These are phyloP conservation scores for Puccinia novopanici DNA, from an alignment of 1,284 basidiomycete species.

Conservation along the genomic window DNA sequence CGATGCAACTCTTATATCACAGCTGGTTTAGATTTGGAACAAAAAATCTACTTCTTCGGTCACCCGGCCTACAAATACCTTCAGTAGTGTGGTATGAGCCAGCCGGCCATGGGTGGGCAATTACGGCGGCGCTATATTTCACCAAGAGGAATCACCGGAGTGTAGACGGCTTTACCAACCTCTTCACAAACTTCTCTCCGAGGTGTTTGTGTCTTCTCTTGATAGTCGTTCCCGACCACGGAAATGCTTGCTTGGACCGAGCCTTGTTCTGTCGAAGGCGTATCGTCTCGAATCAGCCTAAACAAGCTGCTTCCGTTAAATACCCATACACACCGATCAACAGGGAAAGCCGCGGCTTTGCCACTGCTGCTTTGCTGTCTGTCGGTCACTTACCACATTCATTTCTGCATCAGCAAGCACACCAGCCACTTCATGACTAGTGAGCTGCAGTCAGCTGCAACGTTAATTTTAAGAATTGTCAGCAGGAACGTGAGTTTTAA, in stretches of 20 bases:
- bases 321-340: neutral
- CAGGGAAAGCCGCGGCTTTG: neutral
- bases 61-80: too few relatives aligned
- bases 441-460: too few relatives aligned
- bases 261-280: neutral
- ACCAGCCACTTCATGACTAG: too few relatives aligned
- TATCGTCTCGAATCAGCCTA: neutral
- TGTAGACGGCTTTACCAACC: neutral
- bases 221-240: neutral
- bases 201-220: neutral
- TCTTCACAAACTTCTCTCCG: neutral
- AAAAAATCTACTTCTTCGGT: too few relatives aligned
- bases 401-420: too few relatives aligned
- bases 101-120: too few relatives aligned
- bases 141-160: neutral
- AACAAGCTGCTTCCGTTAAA: neutral
- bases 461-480: too few relatives aligned
- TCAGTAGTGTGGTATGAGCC: neutral
- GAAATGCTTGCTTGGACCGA: neutral
- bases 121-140: neutral
- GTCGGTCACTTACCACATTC: too few relatives aligned
- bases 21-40: too few relatives aligned
- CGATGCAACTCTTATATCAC: too few relatives aligned
- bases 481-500: too few relatives aligned
- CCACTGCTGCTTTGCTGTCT: too few relatives aligned